phyloP scores from a whole-genome alignment of 805 yeast species.

The Danielia oregonensis region DNA sequence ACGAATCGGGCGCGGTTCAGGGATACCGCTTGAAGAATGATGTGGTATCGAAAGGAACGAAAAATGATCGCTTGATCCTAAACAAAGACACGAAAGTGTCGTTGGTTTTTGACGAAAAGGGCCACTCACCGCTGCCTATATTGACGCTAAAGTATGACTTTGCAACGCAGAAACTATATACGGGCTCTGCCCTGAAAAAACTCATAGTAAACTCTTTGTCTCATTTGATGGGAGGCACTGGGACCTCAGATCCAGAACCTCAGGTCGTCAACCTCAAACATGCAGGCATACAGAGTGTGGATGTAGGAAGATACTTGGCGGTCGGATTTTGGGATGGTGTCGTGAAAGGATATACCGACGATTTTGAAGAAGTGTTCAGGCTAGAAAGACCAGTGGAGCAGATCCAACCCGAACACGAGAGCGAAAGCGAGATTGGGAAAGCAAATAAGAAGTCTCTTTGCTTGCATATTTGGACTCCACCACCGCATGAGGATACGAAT shows the following conservation, averaged over 20 bases:
- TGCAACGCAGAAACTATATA: constrained; percentile 22
- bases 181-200: constrained; percentile 49
- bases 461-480: constrained; percentile 6
- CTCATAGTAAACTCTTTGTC: constrained; percentile 26
- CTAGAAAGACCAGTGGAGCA: constrained; percentile 11
- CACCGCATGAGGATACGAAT: not conserved
- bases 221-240: not conserved
- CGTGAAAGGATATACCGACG: constrained; percentile 17
- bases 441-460: constrained; percentile 14
- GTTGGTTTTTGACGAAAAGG: constrained; percentile 20
- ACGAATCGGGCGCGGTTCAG: constrained; percentile 63
- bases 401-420: constrained; percentile 7
- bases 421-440: constrained; percentile 1
- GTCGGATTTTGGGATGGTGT: constrained; percentile 53
- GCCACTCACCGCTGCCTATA: constrained; percentile 55
- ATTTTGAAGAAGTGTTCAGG: constrained; percentile 5
- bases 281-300: constrained; percentile 18
- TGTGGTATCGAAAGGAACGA: constrained; percentile 1
- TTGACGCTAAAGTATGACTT: constrained; percentile 37
- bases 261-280: constrained; percentile 9
- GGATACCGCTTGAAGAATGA: constrained; percentile 22
- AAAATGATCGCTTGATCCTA: constrained; percentile 15
- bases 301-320: constrained; percentile 18
- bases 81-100: constrained; percentile 22
- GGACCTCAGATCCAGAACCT: not conserved